A percentile compares a stretch with the other conserved stretches of the same genome.
These are phyloP conservation scores for Magnolia sinica DNA, from an alignment of 164 flowering plant species.

Conservation along the genomic window DNA sequence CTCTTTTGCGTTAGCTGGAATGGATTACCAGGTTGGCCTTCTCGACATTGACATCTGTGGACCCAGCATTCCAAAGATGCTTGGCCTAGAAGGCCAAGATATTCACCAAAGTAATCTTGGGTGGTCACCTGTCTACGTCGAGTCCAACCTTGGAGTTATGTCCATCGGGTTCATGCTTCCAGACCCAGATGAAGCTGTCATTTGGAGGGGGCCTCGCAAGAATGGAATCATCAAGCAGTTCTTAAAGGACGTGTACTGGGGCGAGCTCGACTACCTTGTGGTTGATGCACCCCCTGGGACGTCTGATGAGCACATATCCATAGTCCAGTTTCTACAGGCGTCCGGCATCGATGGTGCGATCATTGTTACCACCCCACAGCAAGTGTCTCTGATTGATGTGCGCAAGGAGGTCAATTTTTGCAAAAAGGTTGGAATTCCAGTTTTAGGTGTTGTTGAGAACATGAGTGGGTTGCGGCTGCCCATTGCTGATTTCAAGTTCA, in stretches of 20 bases:
- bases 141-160: constrained; percentile 94
- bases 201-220: constrained; percentile 96
- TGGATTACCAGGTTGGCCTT: constrained; percentile 88
- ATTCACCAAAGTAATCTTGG: constrained; percentile 94
- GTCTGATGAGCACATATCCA: constrained; percentile 92
- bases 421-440: constrained; percentile 66
- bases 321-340: constrained; percentile 70
- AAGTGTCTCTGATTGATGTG: constrained; percentile 87
- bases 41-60: constrained; percentile 94
- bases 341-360: constrained; percentile 89
- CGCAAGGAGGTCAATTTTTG: constrained; percentile 91
- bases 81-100: constrained; percentile 90
- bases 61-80: constrained; percentile 95
- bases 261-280: constrained; percentile 84
- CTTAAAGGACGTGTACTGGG: constrained; percentile 88
- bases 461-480: constrained; percentile 79
- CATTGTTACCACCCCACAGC: constrained; percentile 89
- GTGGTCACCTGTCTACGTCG: constrained; percentile 89
- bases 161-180: constrained; percentile 93
- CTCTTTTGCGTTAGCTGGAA: constrained; percentile 71
- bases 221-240: constrained; percentile 86
- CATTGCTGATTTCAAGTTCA: constrained; percentile 51
- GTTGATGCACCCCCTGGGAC: constrained; percentile 99
- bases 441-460: constrained; percentile 93
- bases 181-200: constrained; percentile 85